Evolutionary conservation across 1,284 basidiomycete genomes (phyloP).

Genomic region (Moesziomyces sp.): DNA sequence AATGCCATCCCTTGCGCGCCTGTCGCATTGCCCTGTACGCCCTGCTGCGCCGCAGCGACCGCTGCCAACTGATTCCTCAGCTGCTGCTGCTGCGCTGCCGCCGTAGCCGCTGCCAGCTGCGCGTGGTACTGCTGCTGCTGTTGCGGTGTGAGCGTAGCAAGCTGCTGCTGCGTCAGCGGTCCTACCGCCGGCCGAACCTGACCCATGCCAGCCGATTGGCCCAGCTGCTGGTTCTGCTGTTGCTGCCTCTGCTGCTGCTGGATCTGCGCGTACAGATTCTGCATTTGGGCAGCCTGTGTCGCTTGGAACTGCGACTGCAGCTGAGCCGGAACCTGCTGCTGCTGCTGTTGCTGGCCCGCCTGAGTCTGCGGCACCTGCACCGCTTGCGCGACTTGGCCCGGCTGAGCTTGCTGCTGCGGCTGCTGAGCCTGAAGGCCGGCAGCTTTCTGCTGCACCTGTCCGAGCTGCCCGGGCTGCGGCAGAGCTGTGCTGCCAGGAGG

Average conservation of each 20-base stretch:
- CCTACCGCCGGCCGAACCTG: conserved; percentile 34
- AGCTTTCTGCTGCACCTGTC: conserved; percentile 20
- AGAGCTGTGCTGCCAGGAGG: conserved; percentile 18
- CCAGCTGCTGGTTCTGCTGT: conserved; percentile 30
- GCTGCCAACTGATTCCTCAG: conserved; percentile 45
- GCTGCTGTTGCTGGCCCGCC: conserved; percentile 20
- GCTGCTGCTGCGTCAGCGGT: conserved; percentile 33
- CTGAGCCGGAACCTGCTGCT: conserved; percentile 32
- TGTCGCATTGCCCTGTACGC: background rate
- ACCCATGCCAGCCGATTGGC: conserved; percentile 16
- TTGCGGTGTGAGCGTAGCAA: conserved; percentile 32
- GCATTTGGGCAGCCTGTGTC: conserved; percentile 42
- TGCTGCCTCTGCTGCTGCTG: conserved; percentile 45
- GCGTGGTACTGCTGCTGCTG: conserved; percentile 50
- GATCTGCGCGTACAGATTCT: conserved; percentile 44
- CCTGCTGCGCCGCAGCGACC: conserved; percentile 34
- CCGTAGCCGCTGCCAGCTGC: conserved; percentile 36
- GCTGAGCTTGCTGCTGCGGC: conserved; percentile 13
- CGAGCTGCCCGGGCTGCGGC: conserved; percentile 12
- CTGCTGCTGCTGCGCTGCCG: conserved; percentile 46
- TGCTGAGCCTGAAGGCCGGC: conserved; percentile 9
- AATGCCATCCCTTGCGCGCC: conserved; percentile 16
- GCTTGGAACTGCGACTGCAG: conserved; percentile 31
- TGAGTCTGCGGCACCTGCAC: conserved; percentile 14
- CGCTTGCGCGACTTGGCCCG: background rate